phyloP scores from a whole-genome alignment of 331 rosid species.

The Cucumis variabilis region DNA sequence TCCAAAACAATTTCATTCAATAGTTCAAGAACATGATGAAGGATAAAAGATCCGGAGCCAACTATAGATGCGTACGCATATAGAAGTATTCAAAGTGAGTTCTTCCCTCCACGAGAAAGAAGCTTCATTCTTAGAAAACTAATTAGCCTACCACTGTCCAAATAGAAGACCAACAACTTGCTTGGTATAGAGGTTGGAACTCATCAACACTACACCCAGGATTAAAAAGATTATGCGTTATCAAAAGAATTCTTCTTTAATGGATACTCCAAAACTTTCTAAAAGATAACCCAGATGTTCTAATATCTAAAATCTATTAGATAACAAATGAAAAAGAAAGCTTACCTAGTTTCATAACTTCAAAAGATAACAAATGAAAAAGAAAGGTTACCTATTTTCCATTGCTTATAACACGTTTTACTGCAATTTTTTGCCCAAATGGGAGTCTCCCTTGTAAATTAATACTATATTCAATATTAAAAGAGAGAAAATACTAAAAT shows the following conservation, averaged over 20 bases:
- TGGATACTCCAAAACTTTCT: no score
- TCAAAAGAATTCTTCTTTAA: slow-evolving; percentile 50
- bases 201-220: slow-evolving; percentile 70
- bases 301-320: no score
- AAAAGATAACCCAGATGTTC: no score
- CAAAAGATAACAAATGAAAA: no score
- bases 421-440: no score
- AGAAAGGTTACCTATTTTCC: no score
- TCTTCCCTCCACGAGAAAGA: slow-evolving; percentile 90
- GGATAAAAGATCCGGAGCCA: slow-evolving; percentile 79
- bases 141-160: slow-evolving; percentile 71
- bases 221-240: slow-evolving; percentile 64
- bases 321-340: no score
- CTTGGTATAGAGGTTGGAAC: slow-evolving; percentile 70
- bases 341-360: no score
- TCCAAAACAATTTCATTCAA: slow-evolving; percentile 60
- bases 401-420: no score
- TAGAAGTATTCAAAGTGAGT: slow-evolving; percentile 70
- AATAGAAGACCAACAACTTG: slow-evolving; percentile 79
- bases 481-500: no score
- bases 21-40: slow-evolving; percentile 70
- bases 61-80: slow-evolving; percentile 80
- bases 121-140: slow-evolving; percentile 95
- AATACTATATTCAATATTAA: no score
- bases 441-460: no score